These are phyloP conservation scores for Hypoxylon sp. DNA, from an alignment of 2,329 filamentous ascomycete species.

Conservation along the genomic window DNA sequence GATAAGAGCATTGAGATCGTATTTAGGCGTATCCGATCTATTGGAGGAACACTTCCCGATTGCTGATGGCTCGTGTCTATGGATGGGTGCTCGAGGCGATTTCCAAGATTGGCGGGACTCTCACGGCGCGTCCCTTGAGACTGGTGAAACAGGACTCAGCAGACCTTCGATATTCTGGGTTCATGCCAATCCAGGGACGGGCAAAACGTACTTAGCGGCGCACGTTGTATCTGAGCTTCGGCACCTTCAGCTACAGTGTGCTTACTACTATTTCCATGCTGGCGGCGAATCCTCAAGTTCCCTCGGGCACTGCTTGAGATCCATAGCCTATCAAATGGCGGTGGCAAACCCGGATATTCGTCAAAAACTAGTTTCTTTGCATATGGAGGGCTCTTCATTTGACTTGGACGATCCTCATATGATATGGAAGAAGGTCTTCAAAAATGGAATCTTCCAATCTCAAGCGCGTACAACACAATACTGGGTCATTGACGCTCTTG, in stretches of 20 bases:
- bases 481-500: constrained; percentile 13
- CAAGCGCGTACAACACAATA: neutral
- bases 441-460: constrained; percentile 10
- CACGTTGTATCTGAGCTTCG: constrained; percentile 5
- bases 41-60: constrained; percentile 50
- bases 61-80: constrained; percentile 53
- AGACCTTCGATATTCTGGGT: constrained; percentile 8
- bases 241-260: constrained; percentile 2
- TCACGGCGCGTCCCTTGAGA: neutral
- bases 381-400: neutral
- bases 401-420: neutral
- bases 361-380: neutral
- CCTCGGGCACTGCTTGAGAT: constrained; percentile 2
- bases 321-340: constrained; percentile 15
- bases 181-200: constrained; percentile 8
- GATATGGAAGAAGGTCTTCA: constrained; percentile 14
- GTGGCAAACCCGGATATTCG: neutral
- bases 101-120: constrained; percentile 50
- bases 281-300: constrained; percentile 5
- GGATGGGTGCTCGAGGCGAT: constrained; percentile 50
- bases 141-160: neutral
- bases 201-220: constrained; percentile 8
- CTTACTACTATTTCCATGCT: constrained; percentile 6
- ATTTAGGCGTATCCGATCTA: constrained; percentile 19
- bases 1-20: neutral